Evolutionary conservation across 805 yeast genomes (phyloP).

Genomic region (Ogataea trehaloabstinens): DNA sequence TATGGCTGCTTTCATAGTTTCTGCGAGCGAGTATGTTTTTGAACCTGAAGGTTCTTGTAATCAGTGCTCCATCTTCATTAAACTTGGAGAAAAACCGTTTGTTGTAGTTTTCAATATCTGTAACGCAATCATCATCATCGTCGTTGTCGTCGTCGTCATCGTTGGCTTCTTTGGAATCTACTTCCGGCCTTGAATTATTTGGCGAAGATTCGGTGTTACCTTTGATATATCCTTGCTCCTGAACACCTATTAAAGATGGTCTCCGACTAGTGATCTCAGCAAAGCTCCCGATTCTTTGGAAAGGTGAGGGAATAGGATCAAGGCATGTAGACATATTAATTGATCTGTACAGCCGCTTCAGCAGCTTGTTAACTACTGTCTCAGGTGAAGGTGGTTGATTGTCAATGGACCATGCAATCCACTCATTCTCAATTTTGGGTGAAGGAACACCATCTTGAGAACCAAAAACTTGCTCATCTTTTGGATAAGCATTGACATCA

Average conservation of each 20-base stretch:
- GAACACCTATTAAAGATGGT: conserved; percentile 5
- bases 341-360: conserved; percentile 47
- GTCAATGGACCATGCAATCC: conserved; percentile 34
- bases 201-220: neutral
- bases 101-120: conserved; percentile 27
- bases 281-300: conserved; percentile 29
- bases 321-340: conserved; percentile 30
- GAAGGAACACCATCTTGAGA: conserved; percentile 2
- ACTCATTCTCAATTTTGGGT: conserved; percentile 13
- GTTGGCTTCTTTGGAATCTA: conserved; percentile 3
- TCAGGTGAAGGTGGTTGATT: conserved; percentile 32
- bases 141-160: conserved; percentile 7
- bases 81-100: conserved; percentile 25
- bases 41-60: conserved; percentile 30
- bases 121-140: conserved; percentile 9
- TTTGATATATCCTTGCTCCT: neutral
- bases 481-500: conserved; percentile 33
- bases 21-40: conserved; percentile 27
- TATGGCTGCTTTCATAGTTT: conserved; percentile 18
- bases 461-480: conserved; percentile 5
- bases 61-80: conserved; percentile 22
- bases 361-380: conserved; percentile 42
- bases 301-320: conserved; percentile 20
- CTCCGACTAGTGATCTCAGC: conserved; percentile 20
- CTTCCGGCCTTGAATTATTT: neutral